Percentiles rank a stretch among this genome's conserved stretches.
Conservation (phyloP, 768 basidiomycete species). For the Butyriboletus loyo region DNA sequence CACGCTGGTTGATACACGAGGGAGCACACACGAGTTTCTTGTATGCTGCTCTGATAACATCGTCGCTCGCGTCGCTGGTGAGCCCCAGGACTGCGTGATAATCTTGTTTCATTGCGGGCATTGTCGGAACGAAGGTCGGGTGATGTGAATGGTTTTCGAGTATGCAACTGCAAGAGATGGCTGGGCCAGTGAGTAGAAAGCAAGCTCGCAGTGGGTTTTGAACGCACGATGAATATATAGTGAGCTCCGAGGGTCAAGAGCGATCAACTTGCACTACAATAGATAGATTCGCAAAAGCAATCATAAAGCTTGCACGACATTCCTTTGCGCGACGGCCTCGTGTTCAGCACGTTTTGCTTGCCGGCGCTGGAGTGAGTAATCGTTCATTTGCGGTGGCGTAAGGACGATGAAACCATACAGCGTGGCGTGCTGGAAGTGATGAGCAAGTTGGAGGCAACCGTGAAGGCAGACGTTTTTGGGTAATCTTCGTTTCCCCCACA, state of each 20-base stretch:
- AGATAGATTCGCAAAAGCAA: constrained; percentile 23
- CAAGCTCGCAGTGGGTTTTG: constrained; percentile 4
- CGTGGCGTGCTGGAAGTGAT: constrained; percentile 1
- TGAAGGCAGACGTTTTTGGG: neutral
- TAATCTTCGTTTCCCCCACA: neutral
- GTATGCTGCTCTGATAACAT: constrained; percentile 59
- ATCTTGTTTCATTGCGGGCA: constrained; percentile 27
- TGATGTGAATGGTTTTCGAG: constrained; percentile 9
- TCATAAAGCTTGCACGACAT: constrained; percentile 22
- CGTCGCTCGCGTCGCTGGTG: constrained; percentile 41
- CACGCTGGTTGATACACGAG: constrained; percentile 18
- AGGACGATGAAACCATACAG: constrained; percentile 14
- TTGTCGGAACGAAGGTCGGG: constrained; percentile 20
- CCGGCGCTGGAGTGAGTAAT: constrained; percentile 29
- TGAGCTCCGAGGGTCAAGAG: constrained; percentile 23
- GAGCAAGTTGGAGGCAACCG: neutral
- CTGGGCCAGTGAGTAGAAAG: constrained; percentile 8
- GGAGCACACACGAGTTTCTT: constrained; percentile 50
- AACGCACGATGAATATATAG: constrained; percentile 26
- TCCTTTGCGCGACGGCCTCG: constrained; percentile 25
- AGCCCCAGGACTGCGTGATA: constrained; percentile 47
- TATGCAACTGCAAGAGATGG: constrained; percentile 9
- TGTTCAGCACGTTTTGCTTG: constrained; percentile 35
- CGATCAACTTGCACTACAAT: constrained; percentile 19
- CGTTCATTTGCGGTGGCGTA: constrained; percentile 21